Conservation (phyloP, 1,139 yeast genomes). For the Candida albicans region DNA sequence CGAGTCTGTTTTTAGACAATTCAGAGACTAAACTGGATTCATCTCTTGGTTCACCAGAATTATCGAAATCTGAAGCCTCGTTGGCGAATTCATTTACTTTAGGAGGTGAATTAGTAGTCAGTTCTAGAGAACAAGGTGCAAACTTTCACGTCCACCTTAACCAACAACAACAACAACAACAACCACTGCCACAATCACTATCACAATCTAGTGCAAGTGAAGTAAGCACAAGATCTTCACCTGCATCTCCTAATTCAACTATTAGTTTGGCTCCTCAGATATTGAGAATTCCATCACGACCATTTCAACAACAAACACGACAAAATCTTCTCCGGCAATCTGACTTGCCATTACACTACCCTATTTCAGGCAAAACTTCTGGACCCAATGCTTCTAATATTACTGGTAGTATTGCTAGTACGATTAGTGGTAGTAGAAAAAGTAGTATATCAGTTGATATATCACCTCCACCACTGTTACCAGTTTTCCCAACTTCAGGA, state of each 20-base stretch:
- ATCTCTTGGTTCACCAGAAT: too few relatives aligned
- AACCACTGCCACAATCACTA: background rate
- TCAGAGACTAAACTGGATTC: too few relatives aligned
- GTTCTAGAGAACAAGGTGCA: too few relatives aligned
- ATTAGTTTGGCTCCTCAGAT: background rate
- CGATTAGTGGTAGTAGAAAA: too few relatives aligned
- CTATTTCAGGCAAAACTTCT: background rate
- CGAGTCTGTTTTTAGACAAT: too few relatives aligned
- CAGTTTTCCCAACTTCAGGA: background rate
- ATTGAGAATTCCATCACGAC: background rate
- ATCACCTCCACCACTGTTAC: slow-evolving; percentile 5
- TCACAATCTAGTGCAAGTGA: background rate
- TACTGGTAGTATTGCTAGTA: too few relatives aligned
- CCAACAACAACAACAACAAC: background rate
- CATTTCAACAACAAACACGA: background rate
- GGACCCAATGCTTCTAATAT: background rate
- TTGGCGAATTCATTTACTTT: too few relatives aligned
- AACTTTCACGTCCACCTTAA: too few relatives aligned
- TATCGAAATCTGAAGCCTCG: too few relatives aligned
- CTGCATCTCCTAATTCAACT: background rate
- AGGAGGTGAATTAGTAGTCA: too few relatives aligned
- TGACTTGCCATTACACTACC: background rate
- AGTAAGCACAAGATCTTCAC: background rate
- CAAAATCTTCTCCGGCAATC: background rate
- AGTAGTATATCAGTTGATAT: background rate